phyloP scores from a whole-genome alignment of 441 rosid genomes.

The Eruca vesicaria region DNA sequence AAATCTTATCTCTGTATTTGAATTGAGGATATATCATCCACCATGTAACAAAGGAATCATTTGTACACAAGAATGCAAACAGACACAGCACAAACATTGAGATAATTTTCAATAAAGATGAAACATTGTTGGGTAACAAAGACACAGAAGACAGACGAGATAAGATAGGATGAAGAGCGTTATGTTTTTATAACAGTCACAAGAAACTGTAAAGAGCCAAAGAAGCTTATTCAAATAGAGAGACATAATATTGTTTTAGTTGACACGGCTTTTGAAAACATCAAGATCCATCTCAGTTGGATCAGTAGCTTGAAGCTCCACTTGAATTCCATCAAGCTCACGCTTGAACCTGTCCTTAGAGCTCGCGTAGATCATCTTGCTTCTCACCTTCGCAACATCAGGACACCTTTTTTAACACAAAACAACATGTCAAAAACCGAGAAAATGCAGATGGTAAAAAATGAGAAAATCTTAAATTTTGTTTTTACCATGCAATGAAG shows the following conservation, averaged over 20 bases:
- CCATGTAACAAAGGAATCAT: constrained; percentile 3
- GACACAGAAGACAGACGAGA: constrained; percentile 21
- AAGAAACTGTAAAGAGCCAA: constrained; percentile 39
- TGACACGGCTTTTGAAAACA: constrained; percentile 51
- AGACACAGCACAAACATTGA: constrained; percentile 3
- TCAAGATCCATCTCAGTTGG: constrained; percentile 65
- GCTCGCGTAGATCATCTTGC: constrained; percentile 67
- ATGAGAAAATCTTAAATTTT: not conserved
- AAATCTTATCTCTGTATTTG: constrained; percentile 45
- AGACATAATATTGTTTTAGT: constrained; percentile 5
- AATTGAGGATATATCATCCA: constrained; percentile 43
- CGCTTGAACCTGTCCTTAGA: constrained; percentile 63
- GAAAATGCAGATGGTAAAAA: not conserved
- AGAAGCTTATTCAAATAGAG: constrained; percentile 23
- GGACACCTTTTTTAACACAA: constrained; percentile 42
- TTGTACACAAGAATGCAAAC: constrained; percentile 13
- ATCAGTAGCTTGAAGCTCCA: too few relatives aligned
- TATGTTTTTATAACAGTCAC: constrained; percentile 36
- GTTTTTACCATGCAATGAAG: constrained; percentile 46
- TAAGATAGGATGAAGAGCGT: constrained; percentile 29
- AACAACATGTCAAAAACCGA: not conserved
- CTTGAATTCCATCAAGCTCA: constrained; percentile 54
- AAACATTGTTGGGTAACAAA: constrained; percentile 7
- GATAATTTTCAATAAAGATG: constrained; percentile 8
- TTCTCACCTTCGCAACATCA: constrained; percentile 53